A percentile compares a stretch with the other conserved stretches of the same genome.
Evolutionary conservation across 495 filamentous ascomycete genomes (phyloP).

Genomic region (Aspergillus olivimuriae): DNA sequence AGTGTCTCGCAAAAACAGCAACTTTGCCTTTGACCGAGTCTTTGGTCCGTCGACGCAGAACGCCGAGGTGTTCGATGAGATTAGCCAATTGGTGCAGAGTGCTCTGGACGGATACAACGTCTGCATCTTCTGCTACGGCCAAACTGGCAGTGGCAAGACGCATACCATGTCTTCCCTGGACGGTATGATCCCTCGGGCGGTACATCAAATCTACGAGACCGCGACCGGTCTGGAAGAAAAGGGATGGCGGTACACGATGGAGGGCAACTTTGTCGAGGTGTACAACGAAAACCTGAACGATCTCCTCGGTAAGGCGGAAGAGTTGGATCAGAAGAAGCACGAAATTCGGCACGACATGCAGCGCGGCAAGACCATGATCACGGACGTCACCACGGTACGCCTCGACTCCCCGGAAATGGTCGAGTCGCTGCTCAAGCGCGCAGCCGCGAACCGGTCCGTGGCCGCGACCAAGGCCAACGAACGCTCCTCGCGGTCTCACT

Average conservation of each 20-base stretch:
- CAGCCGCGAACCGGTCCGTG: conserved; percentile 78
- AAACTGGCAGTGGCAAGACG: conserved; percentile 96
- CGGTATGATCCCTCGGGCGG: conserved; percentile 93
- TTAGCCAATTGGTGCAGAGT: conserved; percentile 93
- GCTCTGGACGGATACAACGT: conserved; percentile 98
- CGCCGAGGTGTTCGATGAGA: conserved; percentile 87
- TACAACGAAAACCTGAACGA: conserved; percentile 98
- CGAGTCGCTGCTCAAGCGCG: conserved; percentile 67
- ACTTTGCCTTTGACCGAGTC: conserved; percentile 90
- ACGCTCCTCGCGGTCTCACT: conserved; percentile 87
- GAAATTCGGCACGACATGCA: conserved; percentile 85
- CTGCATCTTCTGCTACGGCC: conserved; percentile 98
- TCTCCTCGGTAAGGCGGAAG: conserved; percentile 69
- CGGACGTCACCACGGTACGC: conserved; percentile 71
- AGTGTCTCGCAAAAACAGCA: conserved; percentile 65
- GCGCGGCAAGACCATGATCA: conserved; percentile 75
- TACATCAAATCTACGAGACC: conserved; percentile 86
- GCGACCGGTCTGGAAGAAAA: conserved; percentile 77
- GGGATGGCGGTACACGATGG: conserved; percentile 91
- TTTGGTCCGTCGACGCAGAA: conserved; percentile 77
- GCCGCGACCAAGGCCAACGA: conserved; percentile 96
- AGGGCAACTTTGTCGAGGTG: conserved; percentile 95
- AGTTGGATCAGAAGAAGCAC: conserved; percentile 78
- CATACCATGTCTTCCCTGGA: conserved; percentile 90
- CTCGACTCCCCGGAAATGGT: conserved; percentile 76